Conservation (phyloP, 2,329 filamentous ascomycete genomes). For the Neofusicoccum laricinum region DNA sequence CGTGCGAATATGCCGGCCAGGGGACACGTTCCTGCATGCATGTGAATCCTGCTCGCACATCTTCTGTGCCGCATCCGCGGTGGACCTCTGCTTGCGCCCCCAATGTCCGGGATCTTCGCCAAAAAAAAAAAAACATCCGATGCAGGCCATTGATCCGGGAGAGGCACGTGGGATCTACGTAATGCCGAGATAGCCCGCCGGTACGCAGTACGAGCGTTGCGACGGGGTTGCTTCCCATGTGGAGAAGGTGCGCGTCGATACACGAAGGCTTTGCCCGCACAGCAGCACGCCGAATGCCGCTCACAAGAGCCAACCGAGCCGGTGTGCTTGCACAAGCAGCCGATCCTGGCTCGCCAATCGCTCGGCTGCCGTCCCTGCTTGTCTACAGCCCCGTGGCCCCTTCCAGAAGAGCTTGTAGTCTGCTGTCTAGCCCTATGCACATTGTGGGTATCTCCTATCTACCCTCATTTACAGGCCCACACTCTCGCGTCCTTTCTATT, state of each 20-base stretch:
- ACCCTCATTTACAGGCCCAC: too few species aligned
- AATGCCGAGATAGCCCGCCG: neutral
- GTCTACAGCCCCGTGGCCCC: too few species aligned
- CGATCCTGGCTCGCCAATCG: neutral
- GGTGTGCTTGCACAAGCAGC: neutral
- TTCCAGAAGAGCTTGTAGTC: too few species aligned
- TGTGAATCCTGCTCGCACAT: neutral
- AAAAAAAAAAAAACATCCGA: neutral
- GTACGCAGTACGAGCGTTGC: neutral
- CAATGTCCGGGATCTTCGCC: neutral
- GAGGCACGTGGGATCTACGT: slow-evolving; percentile 4
- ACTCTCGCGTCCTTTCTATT: too few species aligned
- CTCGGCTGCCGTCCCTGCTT: neutral
- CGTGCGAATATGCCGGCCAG: neutral
- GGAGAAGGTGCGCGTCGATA: neutral
- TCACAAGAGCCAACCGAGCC: neutral
- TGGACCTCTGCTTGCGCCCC: neutral
- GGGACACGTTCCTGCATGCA: neutral
- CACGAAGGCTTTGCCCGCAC: too few species aligned
- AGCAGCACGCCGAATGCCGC: neutral
- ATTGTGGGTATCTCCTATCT: too few species aligned
- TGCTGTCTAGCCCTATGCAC: too few species aligned
- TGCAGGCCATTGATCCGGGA: neutral
- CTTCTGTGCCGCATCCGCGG: neutral
- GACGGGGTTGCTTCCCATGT: neutral